These are phyloP conservation scores for Teratosphaeria destructans DNA, from an alignment of 2,329 filamentous ascomycete species.

Conservation along the genomic window DNA sequence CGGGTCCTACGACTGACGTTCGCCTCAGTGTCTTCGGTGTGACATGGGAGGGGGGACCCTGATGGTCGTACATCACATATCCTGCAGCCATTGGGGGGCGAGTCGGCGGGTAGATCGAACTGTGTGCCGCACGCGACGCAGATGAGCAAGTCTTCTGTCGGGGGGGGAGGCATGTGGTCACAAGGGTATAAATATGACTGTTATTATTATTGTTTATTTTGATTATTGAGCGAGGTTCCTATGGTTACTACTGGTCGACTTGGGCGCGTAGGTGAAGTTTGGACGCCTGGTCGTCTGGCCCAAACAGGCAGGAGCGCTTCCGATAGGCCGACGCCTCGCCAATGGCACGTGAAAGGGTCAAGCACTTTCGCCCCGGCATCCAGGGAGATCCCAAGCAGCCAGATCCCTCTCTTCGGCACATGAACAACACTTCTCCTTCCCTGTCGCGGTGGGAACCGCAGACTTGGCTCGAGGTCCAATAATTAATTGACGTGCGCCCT, in stretches of 20 bases:
- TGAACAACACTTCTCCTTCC: too few species aligned
- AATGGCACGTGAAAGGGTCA: neutral
- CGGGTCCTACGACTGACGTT: conserved; percentile 35
- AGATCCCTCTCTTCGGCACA: too few species aligned
- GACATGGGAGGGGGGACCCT: neutral
- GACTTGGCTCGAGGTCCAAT: too few species aligned
- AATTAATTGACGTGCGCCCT: too few species aligned
- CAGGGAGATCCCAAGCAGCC: too few species aligned
- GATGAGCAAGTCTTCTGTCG: conserved; percentile 38
- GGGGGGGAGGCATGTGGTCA: neutral
- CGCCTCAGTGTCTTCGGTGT: neutral
- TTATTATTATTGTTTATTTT: too few species aligned
- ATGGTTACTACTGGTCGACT: neutral
- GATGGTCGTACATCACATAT: conserved; percentile 56
- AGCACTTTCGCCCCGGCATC: too few species aligned
- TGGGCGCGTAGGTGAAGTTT: neutral
- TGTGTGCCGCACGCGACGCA: conserved; percentile 64
- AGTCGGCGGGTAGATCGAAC: conserved; percentile 44
- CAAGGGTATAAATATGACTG: neutral
- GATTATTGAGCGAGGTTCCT: neutral
- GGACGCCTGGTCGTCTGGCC: neutral
- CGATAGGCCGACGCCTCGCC: neutral
- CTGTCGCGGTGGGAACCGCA: too few species aligned
- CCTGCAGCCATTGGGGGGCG: conserved; percentile 46
- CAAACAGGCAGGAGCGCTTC: neutral